A percentile compares a stretch with the other conserved stretches of the same genome.
Conservation (phyloP, 2,329 filamentous ascomycete genomes). For the Phialophora expanda region DNA sequence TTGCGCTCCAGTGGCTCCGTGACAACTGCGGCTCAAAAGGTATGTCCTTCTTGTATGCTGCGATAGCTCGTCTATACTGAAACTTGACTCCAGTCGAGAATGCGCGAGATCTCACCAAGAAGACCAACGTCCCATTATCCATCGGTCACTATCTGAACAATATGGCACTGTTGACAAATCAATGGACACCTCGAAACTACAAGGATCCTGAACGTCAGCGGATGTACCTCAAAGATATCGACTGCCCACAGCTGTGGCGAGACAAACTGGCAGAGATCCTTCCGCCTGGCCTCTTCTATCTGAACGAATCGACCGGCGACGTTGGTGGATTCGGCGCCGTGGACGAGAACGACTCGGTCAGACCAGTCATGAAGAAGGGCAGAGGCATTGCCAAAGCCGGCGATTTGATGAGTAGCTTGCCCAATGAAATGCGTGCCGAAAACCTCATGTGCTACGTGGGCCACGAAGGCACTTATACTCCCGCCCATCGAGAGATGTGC, state of each 20-base stretch:
- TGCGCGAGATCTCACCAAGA: constrained; percentile 77
- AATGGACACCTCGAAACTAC: constrained; percentile 77
- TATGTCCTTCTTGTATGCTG: constrained; percentile 48
- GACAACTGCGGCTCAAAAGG: constrained; percentile 78
- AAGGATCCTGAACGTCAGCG: constrained; percentile 80
- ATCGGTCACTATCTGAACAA: constrained; percentile 89
- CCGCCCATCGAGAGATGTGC: constrained; percentile 96
- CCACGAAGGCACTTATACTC: constrained; percentile 95
- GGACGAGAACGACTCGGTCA: constrained; percentile 51
- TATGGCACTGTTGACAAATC: constrained; percentile 80
- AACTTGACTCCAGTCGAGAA: constrained; percentile 67
- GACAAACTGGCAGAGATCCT: constrained; percentile 77
- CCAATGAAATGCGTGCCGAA: constrained; percentile 83
- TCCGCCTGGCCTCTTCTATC: constrained; percentile 82
- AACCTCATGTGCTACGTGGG: constrained; percentile 99
- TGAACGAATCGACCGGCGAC: constrained; percentile 76
- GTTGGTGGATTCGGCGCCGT: constrained; percentile 61
- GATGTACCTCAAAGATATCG: constrained; percentile 95
- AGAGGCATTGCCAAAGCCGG: constrained; percentile 73
- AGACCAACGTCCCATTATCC: constrained; percentile 79
- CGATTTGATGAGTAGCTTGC: constrained; percentile 93
- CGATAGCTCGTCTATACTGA: constrained; percentile 16
- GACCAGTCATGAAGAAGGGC: constrained; percentile 55
- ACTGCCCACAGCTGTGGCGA: constrained; percentile 87
- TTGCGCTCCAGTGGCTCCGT: constrained; percentile 80